A percentile compares a stretch with the other conserved stretches of the same genome.
Conservation (phyloP, 1,139 yeast species). For the Protomyces gravidus region DNA sequence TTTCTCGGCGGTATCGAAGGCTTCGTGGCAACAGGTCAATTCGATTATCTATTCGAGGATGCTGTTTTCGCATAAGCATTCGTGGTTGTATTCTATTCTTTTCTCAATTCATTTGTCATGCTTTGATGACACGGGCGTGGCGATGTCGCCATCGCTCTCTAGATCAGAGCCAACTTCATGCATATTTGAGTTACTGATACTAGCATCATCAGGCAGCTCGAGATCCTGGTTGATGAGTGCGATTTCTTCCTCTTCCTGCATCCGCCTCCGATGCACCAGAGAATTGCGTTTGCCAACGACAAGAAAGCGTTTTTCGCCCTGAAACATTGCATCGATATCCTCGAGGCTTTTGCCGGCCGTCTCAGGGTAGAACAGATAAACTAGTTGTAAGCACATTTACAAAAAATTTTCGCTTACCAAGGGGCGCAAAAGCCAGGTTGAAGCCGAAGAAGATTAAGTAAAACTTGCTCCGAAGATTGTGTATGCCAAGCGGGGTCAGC, state of each 20-base stretch:
- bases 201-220: neutral
- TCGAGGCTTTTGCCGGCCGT: constrained; percentile 61
- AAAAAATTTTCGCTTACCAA: no score
- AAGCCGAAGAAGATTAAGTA: constrained; percentile 49
- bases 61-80: neutral
- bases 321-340: constrained; percentile 58
- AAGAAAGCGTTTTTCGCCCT: constrained; percentile 8
- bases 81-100: no score
- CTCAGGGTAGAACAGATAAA: constrained; percentile 65
- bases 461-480: constrained; percentile 47
- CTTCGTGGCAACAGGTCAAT: constrained; percentile 6
- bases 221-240: neutral
- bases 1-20: constrained; percentile 15
- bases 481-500: constrained; percentile 51
- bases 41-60: constrained; percentile 7
- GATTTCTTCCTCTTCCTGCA: neutral
- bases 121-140: no score
- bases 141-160: neutral
- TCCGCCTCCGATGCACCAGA: neutral
- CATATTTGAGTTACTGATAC: neutral
- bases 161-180: neutral
- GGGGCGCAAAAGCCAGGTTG: constrained; percentile 41
- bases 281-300: neutral
- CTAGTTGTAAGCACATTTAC: constrained; percentile 47
- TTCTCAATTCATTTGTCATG: no score